Conservation (phyloP, 108 stramenopile genomes). For the Fragilariopsis cylindrus region DNA sequence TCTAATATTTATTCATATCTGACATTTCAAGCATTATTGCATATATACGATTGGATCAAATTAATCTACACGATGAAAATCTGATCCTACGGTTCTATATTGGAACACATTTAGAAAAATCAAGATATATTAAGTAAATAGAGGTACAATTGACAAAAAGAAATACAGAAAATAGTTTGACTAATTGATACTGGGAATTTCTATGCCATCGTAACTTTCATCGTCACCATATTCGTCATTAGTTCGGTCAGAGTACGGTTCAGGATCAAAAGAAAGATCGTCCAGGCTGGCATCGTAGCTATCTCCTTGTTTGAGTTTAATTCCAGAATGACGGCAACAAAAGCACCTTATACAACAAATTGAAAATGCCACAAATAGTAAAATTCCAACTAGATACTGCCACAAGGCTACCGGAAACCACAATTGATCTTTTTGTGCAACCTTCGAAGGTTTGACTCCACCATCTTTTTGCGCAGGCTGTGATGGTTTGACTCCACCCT, state of each 20-base stretch:
- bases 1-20: too few relatives aligned
- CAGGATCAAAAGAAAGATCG: slow-evolving; percentile 27
- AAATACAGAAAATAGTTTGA: background rate
- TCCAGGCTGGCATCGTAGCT: slow-evolving; percentile 3
- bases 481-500: slow-evolving; percentile 22
- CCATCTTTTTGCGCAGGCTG: slow-evolving; percentile 1
- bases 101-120: too few relatives aligned
- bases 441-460: slow-evolving; percentile 19
- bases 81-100: too few relatives aligned
- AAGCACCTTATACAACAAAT: slow-evolving; percentile 9
- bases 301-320: background rate
- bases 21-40: too few relatives aligned
- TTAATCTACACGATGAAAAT: too few relatives aligned
- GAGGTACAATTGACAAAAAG: background rate
- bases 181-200: slow-evolving; percentile 12
- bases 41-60: too few relatives aligned
- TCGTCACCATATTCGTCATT: slow-evolving; percentile 18
- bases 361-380: slow-evolving; percentile 7
- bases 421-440: slow-evolving; percentile 10
- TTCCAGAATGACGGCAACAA: background rate
- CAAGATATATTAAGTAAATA: background rate
- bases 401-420: slow-evolving; percentile 2
- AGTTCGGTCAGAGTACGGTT: slow-evolving; percentile 24
- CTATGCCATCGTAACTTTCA: slow-evolving; percentile 19
- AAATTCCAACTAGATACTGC: slow-evolving; percentile 3